These are phyloP conservation scores for Oehlia diaphana DNA, from an alignment of 192 early-diverging fungal genomes.

Conservation along the genomic window DNA sequence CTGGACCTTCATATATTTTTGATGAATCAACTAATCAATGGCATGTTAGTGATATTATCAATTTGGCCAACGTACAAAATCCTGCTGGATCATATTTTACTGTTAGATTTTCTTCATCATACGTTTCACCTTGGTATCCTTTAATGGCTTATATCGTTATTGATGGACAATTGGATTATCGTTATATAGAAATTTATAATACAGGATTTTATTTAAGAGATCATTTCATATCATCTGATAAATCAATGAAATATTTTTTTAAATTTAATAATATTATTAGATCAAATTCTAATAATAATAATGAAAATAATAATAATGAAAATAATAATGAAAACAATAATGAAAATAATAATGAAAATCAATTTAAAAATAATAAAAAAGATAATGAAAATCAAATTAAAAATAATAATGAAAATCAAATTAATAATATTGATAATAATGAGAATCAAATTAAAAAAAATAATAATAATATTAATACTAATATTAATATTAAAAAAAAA, in stretches of 20 bases:
- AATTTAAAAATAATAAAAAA: too few relatives aligned
- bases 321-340: too few relatives aligned
- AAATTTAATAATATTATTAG: neutral
- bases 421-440: too few relatives aligned
- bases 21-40: neutral
- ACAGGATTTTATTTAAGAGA: neutral
- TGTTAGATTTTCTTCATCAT: neutral
- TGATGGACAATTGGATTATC: conserved; percentile 10
- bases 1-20: neutral
- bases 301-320: too few relatives aligned
- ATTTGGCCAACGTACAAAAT: neutral
- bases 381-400: too few relatives aligned
- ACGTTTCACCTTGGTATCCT: neutral
- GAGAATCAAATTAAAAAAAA: too few relatives aligned
- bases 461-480: too few relatives aligned
- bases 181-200: conserved; percentile 6
- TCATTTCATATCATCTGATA: neutral
- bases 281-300: neutral
- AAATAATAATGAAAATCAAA: too few relatives aligned
- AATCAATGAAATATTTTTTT: neutral
- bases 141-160: conserved; percentile 5
- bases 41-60: neutral
- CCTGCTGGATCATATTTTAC: neutral
- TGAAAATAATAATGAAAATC: too few relatives aligned
- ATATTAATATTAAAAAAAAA: neutral